Evolutionary conservation across 129 eudicot genomes (phyloP), one percentile per base, ranked within the genome.

Genomic region (Pseudognaphalium luteoalbum): DNA sequence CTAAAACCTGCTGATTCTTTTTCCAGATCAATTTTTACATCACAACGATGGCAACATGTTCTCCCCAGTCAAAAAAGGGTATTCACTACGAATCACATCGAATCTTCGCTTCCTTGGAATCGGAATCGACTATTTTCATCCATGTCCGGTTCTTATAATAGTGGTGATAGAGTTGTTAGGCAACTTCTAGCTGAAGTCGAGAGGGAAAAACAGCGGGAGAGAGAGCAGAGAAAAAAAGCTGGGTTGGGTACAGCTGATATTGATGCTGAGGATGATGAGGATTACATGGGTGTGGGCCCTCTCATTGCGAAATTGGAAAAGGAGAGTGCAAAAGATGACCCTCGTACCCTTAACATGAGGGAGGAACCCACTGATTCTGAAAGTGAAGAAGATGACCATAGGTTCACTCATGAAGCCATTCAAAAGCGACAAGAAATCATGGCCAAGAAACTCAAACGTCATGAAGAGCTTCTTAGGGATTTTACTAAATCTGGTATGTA

Each of bases 331-430:
- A 86, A 83, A 14, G 78, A 80, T 5, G 57, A 66, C 10, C 67
- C 68, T 11, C 57, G 70, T 29, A 34, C 73, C 7, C 82, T 87
- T 68, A 85, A 66, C 64, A 28, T 41, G 84, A 58, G 65, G 34
- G 92, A 89, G 52, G 93, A 87, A 66, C 83, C 90, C 19, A 81
- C 87, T 7, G 98, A 92, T 69, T 89, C 96, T 6, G 98, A 92
- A 47, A 84, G 87, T 20, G 96, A 87, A 7, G 92, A 85, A 16
- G 93, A 90, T 47, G 96, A 89, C 32, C 93, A 86, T 58, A 77
- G 81, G 66, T 82, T 66, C 54, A 61, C 86, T 7, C 30, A 33
- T 1, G 85, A 86, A n/a, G 93, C 86, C 19, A 47, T 77, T 61
- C 39, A 74, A 47, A 83, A 68, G 42, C 60, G 75, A 5, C 25